These are phyloP conservation scores for Ustilago lituana DNA, from an alignment of 1,284 basidiomycete genomes.

Conservation along the genomic window DNA sequence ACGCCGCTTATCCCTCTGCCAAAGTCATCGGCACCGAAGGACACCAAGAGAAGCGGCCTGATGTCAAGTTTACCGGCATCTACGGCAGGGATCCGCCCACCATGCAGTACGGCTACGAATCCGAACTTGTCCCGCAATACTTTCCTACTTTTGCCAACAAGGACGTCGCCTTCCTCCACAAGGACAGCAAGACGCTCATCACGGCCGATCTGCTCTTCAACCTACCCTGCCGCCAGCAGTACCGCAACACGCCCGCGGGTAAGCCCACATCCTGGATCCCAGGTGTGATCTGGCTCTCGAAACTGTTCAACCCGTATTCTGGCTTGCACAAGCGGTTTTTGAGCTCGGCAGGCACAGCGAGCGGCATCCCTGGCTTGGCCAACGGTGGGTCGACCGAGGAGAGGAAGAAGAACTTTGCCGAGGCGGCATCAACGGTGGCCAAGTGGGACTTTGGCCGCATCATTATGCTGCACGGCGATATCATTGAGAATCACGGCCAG, in stretches of 20 bases:
- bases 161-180: conserved; percentile 89
- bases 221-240: conserved; percentile 83
- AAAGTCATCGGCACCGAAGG: conserved; percentile 69
- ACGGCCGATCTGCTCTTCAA: conserved; percentile 91
- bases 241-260: conserved; percentile 42
- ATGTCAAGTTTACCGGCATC: conserved; percentile 68
- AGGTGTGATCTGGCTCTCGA: conserved; percentile 47
- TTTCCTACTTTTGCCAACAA: conserved; percentile 84
- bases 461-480: conserved; percentile 92
- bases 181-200: conserved; percentile 79
- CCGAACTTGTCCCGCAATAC: conserved; percentile 68
- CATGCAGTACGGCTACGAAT: conserved; percentile 55
- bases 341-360: conserved; percentile 34
- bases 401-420: conserved; percentile 50
- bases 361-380: conserved; percentile 30
- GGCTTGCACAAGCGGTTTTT: conserved; percentile 52
- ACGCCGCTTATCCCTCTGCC: conserved; percentile 50
- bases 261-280: conserved; percentile 53
- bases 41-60: conserved; percentile 68
- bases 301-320: conserved; percentile 36
- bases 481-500: conserved; percentile 80
- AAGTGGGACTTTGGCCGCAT: conserved; percentile 88
- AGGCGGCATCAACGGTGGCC: conserved; percentile 75
- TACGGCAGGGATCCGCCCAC: conserved; percentile 49
- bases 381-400: conserved; percentile 66